These are phyloP conservation scores for Coccinonectria pachysandricola DNA, from an alignment of 2,329 filamentous ascomycete genomes.

Conservation along the genomic window DNA sequence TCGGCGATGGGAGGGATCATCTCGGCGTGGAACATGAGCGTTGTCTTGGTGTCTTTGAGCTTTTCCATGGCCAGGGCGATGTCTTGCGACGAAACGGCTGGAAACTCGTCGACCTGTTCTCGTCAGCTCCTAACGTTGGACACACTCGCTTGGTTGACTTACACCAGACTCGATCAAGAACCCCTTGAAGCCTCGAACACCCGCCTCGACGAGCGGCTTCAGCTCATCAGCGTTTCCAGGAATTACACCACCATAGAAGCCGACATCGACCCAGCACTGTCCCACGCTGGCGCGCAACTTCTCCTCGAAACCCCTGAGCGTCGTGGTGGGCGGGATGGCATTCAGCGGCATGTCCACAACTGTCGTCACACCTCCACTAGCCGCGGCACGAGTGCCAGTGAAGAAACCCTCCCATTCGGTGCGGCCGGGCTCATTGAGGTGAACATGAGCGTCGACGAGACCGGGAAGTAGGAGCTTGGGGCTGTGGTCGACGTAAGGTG, in stretches of 20 bases:
- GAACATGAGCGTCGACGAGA: conserved; percentile 92
- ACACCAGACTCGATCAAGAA: conserved; percentile 96
- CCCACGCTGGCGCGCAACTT: conserved; percentile 76
- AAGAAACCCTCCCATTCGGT: conserved; percentile 99
- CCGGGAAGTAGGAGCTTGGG: conserved; percentile 80
- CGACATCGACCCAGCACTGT: conserved; percentile 98
- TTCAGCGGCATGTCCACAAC: conserved; percentile 98
- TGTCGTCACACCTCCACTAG: conserved; percentile 91
- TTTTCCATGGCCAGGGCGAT: conserved; percentile 71
- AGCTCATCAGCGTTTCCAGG: conserved; percentile 79
- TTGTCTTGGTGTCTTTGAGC: conserved; percentile 72
- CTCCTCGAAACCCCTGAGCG: conserved; percentile 67
- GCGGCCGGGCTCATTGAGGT: conserved; percentile 91
- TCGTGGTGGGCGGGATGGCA: conserved; percentile 92
- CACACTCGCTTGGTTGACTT: conserved; percentile 28
- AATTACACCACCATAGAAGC: conserved; percentile 91
- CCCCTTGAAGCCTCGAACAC: conserved; percentile 92
- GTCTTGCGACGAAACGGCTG: conserved; percentile 72
- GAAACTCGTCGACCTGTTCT: conserved; percentile 81
- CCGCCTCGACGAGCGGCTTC: conserved; percentile 66
- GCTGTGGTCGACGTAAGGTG: conserved; percentile 72
- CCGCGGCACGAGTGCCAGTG: conserved; percentile 86
- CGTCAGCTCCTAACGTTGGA: conserved; percentile 6
- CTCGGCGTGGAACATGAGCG: conserved; percentile 98
- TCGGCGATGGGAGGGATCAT: conserved; percentile 85